phyloP scores from a whole-genome alignment of 805 yeast species.

The Suhomyces sp. region DNA sequence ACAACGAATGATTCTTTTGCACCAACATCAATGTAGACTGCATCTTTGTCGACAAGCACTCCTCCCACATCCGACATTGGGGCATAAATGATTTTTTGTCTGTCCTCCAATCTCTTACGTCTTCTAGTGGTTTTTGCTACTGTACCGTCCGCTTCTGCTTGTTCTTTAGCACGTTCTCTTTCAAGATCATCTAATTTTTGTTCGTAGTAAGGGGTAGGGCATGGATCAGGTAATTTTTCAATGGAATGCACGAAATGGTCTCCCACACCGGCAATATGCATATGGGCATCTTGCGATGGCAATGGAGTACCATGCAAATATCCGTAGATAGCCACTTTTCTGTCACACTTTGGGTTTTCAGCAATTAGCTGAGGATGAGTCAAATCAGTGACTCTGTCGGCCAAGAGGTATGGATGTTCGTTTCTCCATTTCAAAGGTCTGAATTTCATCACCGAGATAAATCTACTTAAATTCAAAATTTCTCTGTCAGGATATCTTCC shows the following conservation, averaged over 20 bases:
- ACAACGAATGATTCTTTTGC: conserved; percentile 49
- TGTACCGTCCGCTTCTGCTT: conserved; percentile 59
- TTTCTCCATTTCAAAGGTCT: conserved; percentile 99
- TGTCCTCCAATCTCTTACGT: conserved; percentile 89
- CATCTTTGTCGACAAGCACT: conserved; percentile 93
- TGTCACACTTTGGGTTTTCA: conserved; percentile 76
- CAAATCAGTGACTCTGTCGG: conserved; percentile 88
- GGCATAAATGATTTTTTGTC: conserved; percentile 91
- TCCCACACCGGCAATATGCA: conserved; percentile 96
- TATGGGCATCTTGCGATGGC: conserved; percentile 62
- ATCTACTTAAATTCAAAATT: conserved; percentile 84
- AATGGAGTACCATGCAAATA: conserved; percentile 93
- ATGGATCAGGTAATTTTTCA: conserved; percentile 95
- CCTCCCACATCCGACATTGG: conserved; percentile 99
- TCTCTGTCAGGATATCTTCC: conserved; percentile 98
- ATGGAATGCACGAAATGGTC: conserved; percentile 73
- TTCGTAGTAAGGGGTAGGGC: conserved; percentile 94
- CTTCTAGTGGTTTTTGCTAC: conserved; percentile 57
- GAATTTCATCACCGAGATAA: conserved; percentile 95
- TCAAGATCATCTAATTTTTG: conserved; percentile 80
- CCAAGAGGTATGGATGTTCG: conserved; percentile 92
- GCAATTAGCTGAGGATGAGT: conserved; percentile 88
- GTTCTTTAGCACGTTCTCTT: conserved; percentile 66
- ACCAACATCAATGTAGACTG: conserved; percentile 89
- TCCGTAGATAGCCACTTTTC: conserved; percentile 91